These are phyloP conservation scores for Lolium multiflorum DNA, from an alignment of 176 grass and related monocot species.

Conservation along the genomic window DNA sequence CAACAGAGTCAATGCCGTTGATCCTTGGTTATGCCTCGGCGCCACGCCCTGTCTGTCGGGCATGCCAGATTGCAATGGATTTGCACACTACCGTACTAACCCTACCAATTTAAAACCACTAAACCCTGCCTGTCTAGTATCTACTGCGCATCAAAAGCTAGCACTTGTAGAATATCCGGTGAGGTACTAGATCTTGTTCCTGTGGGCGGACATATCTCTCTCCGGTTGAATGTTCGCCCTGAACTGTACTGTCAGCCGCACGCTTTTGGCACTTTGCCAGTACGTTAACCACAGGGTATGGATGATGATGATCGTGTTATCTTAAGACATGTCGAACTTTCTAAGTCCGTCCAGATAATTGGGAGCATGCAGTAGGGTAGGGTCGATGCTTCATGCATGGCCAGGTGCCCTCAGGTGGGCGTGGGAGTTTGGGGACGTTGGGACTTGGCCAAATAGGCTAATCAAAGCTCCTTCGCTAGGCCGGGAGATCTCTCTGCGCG, in stretches of 20 bases:
- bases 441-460: slow-evolving; percentile 54
- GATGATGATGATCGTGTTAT: not conserved
- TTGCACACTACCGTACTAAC: not conserved
- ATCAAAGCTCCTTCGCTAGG: slow-evolving; percentile 42
- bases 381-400: slow-evolving; percentile 13
- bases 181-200: slow-evolving; percentile 27
- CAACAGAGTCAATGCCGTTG: slow-evolving; percentile 51
- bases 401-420: slow-evolving; percentile 30
- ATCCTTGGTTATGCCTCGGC: slow-evolving; percentile 14
- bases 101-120: slow-evolving; percentile 15
- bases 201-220: slow-evolving; percentile 17
- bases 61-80: slow-evolving; percentile 2
- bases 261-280: slow-evolving; percentile 35
- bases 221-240: not conserved
- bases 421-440: slow-evolving; percentile 67
- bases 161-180: slow-evolving; percentile 24
- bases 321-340: slow-evolving; percentile 2
- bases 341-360: slow-evolving; percentile 34
- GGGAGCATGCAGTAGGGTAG: slow-evolving; percentile 6
- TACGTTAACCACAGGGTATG: not conserved
- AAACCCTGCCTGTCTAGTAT: slow-evolving; percentile 18
- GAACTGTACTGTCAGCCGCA: slow-evolving; percentile 23
- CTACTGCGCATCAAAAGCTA: not conserved
- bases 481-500: slow-evolving; percentile 25
- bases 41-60: slow-evolving; percentile 46